A percentile compares a stretch with the other conserved stretches of the same genome.
These are phyloP conservation scores for Pseudohalonectria lignicola DNA, from an alignment of 2,329 filamentous ascomycete species.

Conservation along the genomic window DNA sequence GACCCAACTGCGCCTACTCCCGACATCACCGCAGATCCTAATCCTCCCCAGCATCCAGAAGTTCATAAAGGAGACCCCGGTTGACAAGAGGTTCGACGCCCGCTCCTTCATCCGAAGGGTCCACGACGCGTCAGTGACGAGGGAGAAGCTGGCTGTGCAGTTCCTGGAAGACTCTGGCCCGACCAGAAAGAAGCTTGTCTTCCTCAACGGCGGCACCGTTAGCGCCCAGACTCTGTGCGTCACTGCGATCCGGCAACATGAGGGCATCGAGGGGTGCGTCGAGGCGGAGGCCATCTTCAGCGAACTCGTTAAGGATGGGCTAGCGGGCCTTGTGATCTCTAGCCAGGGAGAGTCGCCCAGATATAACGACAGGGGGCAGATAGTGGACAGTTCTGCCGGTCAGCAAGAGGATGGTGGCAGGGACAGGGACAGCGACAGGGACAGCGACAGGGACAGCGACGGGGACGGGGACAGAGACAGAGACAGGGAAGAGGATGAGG, in stretches of 20 bases:
- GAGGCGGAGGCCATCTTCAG: conserved; percentile 41
- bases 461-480: too few species aligned
- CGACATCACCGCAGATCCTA: conserved; percentile 45
- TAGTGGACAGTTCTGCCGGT: too few species aligned
- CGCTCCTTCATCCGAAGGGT: conserved; percentile 33
- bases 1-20: conserved; percentile 49
- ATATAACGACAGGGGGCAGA: background rate
- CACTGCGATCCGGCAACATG: conserved; percentile 37
- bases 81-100: conserved; percentile 19
- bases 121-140: conserved; percentile 35
- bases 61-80: conserved; percentile 25
- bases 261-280: conserved; percentile 35
- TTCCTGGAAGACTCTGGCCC: conserved; percentile 38
- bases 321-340: conserved; percentile 23
- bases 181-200: conserved; percentile 42
- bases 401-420: too few species aligned
- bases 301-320: conserved; percentile 36
- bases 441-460: too few species aligned
- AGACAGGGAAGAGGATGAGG: conserved; percentile 6
- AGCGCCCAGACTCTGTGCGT: conserved; percentile 44
- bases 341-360: too few species aligned
- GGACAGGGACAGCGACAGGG: conserved; percentile 5
- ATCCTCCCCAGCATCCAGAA: conserved; percentile 41
- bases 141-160: conserved; percentile 33
- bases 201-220: conserved; percentile 48